Conservation (phyloP, 2,329 filamentous ascomycete species). For the Xylariaceae sp. region DNA sequence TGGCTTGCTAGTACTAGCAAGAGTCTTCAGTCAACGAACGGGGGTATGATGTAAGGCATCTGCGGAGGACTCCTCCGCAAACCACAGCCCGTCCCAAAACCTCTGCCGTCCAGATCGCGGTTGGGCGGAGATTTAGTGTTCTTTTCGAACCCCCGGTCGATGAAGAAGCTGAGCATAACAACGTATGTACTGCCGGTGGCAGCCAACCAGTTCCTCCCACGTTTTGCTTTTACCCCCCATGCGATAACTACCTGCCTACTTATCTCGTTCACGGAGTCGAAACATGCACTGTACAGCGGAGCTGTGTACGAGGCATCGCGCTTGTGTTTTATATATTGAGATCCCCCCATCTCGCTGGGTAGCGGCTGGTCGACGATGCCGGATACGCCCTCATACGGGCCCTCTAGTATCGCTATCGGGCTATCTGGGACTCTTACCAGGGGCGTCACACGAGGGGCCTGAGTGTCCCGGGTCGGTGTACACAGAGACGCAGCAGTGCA, state of each 20-base stretch:
- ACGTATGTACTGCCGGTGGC: neutral
- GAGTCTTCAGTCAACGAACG: neutral
- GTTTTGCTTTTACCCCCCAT: neutral
- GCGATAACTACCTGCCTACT: neutral
- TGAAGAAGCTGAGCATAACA: neutral
- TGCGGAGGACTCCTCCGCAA: neutral
- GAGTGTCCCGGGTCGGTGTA: neutral
- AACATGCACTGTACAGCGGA: neutral
- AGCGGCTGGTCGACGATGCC: neutral
- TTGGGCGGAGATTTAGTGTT: neutral
- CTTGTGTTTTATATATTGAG: neutral
- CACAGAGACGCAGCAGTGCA: neutral
- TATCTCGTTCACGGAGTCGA: neutral
- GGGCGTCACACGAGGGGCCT: neutral
- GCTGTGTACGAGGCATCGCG: neutral
- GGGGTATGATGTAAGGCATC: neutral
- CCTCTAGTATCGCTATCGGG: neutral
- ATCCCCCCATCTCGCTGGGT: neutral
- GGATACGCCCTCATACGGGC: neutral
- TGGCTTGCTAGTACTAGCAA: no score
- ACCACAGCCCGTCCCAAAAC: neutral
- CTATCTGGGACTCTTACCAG: no score
- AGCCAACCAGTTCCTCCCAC: constrained; percentile 2
- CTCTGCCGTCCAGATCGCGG: neutral
- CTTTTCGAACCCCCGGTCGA: neutral